Base-by-base conservation (phyloP, 257 asterid genomes). In the Solanum habrochaites region DNA sequence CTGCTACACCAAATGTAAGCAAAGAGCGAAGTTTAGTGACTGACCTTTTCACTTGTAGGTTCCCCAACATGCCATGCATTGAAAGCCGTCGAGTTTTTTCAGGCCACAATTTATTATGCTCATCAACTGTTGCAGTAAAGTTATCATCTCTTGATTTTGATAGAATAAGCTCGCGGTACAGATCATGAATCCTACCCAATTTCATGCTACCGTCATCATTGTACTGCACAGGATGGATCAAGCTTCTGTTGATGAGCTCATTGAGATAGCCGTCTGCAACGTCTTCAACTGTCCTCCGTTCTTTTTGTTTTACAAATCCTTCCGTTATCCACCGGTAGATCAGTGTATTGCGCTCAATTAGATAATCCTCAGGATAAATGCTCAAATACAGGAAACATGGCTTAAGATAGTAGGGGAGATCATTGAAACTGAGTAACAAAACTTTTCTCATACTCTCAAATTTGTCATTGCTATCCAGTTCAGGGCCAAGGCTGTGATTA, bases 211-310 rank as follows among this genome's bases (percentile, higher is more conserved):
- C 90, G 29, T 91, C 92, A 70, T 87, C 89, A 49, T 88, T 87
- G 43, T 71, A 69, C 77, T 74, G 87, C 35, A 86, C 85, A 47
- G 88, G 83, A 11, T 69, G 86, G 77, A 91, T 78, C 87, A 91
- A 87, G 73, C 89, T 89, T 87, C 92, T 87, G 71, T 88, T 90
- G 23, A 91, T 40, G 31, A 91, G 90, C 88, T 91, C 93, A 80
- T 91, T 88, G 86, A 91, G 89, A 83, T 89, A 91, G 18, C 91
- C 86, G 77, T 91, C 89, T 6, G 92, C 93, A 84, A 91, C 89
- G 32, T 89, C 88, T 74, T 90, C 90, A 47, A 77, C 4, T 23
- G 90, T 91, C 49, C 89, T 70, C 32, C 88, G 90, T n/a, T 70
- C 90, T 37, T 69, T 88, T 31, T 42, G 82, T 82, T 82, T 78